A percentile compares a stretch with the other conserved stretches of the same genome.
These are phyloP conservation scores for Globisporangium solare DNA, from an alignment of 352 stramenopile species.

Conservation along the genomic window DNA sequence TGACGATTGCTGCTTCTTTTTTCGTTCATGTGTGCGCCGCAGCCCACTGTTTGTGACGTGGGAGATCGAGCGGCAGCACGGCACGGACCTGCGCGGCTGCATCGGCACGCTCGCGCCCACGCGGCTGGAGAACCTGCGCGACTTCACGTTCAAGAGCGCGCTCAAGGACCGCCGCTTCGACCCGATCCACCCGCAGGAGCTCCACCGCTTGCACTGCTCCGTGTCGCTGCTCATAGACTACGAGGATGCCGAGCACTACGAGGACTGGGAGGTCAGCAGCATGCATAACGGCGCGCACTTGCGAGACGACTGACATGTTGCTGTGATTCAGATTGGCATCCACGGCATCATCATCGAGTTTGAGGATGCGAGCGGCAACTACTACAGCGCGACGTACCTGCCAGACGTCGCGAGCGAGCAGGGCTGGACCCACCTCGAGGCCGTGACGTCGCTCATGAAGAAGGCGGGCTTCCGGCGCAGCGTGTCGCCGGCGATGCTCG, in stretches of 20 bases:
- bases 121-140: constrained; percentile 54
- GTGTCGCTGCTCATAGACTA: constrained; percentile 84
- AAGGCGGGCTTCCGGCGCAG: constrained; percentile 69
- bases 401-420: constrained; percentile 75
- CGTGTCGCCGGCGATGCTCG: constrained; percentile 52
- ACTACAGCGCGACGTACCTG: constrained; percentile 76
- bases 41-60: constrained; percentile 84
- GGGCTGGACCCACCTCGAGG: constrained; percentile 64
- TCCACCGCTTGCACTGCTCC: constrained; percentile 63
- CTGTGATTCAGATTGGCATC: constrained; percentile 40
- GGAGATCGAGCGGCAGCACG: constrained; percentile 62
- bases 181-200: constrained; percentile 61
- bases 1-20: neutral
- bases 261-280: constrained; percentile 71
- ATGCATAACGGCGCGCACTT: too few relatives aligned
- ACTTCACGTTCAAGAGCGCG: constrained; percentile 83
- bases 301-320: neutral
- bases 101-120: constrained; percentile 76
- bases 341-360: constrained; percentile 85
- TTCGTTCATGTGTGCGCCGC: neutral
- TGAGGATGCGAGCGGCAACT: constrained; percentile 33
- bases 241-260: constrained; percentile 63
- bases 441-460: constrained; percentile 71
- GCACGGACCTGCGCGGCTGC: constrained; percentile 56
- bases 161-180: constrained; percentile 74